These are phyloP conservation scores for Rhodamnia rubescens DNA, from an alignment of 345 rosid genomes.

Conservation along the genomic window DNA sequence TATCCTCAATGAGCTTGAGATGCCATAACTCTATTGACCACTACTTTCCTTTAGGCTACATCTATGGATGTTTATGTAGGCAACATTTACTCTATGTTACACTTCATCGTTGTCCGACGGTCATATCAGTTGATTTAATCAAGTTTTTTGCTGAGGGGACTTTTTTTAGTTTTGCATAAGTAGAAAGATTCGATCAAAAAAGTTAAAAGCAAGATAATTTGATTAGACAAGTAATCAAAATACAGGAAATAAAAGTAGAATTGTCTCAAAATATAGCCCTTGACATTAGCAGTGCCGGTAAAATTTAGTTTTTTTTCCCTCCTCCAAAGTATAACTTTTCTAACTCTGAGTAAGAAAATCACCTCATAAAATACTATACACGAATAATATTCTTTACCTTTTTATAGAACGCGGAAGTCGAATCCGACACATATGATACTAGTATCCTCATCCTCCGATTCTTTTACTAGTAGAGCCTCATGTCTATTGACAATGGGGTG, in stretches of 20 bases:
- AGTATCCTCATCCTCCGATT: no score
- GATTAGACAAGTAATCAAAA: neutral
- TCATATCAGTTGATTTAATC: neutral
- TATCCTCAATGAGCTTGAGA: neutral
- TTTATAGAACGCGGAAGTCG: accelerated
- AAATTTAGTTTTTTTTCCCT: neutral
- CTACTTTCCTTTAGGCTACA: no score
- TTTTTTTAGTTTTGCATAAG: neutral
- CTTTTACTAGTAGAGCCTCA: accelerated
- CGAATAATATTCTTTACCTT: no score
- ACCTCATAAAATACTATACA: no score
- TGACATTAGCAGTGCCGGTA: neutral
- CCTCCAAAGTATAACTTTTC: neutral
- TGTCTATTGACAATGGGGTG: no score
- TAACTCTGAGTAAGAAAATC: no score
- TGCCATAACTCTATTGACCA: neutral
- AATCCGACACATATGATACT: no score
- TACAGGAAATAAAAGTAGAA: neutral
- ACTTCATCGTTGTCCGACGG: neutral
- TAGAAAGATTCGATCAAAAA: neutral
- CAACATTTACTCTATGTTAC: no score
- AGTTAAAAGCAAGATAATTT: no score
- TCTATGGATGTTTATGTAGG: neutral
- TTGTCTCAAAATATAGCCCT: neutral
- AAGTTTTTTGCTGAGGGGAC: neutral